Conservation (phyloP, 2,329 filamentous ascomycete genomes). For the Neoscytalidium dimidiatum region DNA sequence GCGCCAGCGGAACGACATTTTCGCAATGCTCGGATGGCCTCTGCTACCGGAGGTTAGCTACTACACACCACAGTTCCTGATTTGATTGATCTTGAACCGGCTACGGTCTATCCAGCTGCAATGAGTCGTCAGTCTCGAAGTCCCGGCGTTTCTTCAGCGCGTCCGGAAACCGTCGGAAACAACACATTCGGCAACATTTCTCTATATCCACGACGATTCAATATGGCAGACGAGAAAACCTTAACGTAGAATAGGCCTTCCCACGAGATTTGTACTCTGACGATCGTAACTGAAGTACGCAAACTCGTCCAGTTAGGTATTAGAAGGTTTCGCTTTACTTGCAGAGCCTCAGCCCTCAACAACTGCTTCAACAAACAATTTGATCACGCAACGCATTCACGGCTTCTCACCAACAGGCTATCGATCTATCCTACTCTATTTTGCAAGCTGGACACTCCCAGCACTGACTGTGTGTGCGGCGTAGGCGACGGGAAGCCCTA, state of each 20-base stretch:
- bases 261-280: too few relatives aligned
- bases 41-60: too few relatives aligned
- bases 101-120: neutral
- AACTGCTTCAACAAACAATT: too few relatives aligned
- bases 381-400: neutral
- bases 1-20: neutral
- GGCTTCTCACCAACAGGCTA: neutral
- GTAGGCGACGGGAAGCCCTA: neutral
- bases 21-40: neutral
- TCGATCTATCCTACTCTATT: neutral
- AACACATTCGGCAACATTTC: neutral
- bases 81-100: too few relatives aligned
- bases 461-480: neutral
- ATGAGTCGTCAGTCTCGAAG: neutral
- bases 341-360: too few relatives aligned
- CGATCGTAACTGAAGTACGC: too few relatives aligned
- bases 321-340: too few relatives aligned
- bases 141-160: neutral
- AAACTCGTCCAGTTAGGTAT: too few relatives aligned
- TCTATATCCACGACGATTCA: too few relatives aligned
- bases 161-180: neutral
- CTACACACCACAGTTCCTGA: too few relatives aligned
- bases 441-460: neutral
- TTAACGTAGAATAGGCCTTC: too few relatives aligned
- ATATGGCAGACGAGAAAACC: too few relatives aligned